Evolutionary conservation across 495 filamentous ascomycete species (phyloP).

Genomic region (Podospora sp.): DNA sequence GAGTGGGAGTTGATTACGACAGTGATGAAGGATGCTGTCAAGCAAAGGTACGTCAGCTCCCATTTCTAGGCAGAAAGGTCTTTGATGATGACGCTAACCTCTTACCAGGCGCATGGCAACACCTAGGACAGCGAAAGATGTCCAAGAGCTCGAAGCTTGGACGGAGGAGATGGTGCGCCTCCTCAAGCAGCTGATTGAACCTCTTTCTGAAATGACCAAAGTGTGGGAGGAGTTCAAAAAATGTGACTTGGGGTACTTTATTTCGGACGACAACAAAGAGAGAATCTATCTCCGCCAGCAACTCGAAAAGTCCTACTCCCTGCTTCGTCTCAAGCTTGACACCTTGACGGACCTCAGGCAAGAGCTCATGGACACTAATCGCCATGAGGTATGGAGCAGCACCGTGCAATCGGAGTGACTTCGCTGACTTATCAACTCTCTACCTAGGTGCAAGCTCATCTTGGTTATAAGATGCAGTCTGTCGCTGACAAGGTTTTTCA

Average conservation of each 20-base stretch:
- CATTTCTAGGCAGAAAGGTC: neutral
- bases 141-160: neutral
- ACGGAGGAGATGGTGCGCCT: neutral
- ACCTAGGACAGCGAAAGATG: neutral
- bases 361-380: neutral
- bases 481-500: neutral
- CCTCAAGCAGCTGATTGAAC: neutral
- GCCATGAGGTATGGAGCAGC: neutral
- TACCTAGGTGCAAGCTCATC: neutral
- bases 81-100: neutral
- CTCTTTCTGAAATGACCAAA: neutral
- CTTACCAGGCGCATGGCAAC: neutral
- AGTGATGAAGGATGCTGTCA: neutral
- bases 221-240: neutral
- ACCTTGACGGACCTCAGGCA: neutral
- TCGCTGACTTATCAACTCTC: neutral
- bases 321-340: neutral
- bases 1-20: neutral
- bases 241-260: neutral
- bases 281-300: neutral
- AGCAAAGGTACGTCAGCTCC: neutral
- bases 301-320: neutral
- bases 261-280: neutral
- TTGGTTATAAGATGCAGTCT: neutral
- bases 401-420: neutral